Conservation (phyloP, 371 early-diverging fungal genomes). For the Syncephalastrum monosporum region DNA sequence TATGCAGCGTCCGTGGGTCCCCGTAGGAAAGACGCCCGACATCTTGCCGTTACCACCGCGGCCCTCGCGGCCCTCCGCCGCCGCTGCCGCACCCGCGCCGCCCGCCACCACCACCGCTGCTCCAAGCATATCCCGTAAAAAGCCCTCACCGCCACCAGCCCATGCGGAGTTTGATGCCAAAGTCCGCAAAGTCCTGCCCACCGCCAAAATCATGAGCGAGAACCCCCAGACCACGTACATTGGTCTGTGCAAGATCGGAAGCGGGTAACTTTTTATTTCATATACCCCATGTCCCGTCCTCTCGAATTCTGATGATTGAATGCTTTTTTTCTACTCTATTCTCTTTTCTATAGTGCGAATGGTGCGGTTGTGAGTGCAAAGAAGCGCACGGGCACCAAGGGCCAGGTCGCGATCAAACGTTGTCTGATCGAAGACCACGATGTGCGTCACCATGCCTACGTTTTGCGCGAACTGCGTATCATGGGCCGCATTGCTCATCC, state of each 20-base stretch:
- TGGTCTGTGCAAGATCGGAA: constrained; percentile 44
- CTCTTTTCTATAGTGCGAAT: constrained; percentile 23
- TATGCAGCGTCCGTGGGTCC: constrained; percentile 39
- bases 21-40: constrained; percentile 36
- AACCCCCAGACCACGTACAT: constrained; percentile 40
- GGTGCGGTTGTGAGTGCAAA: constrained; percentile 33
- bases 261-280: constrained; percentile 30
- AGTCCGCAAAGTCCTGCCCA: constrained; percentile 44
- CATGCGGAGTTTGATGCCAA: constrained; percentile 48
- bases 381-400: constrained; percentile 20
- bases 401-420: constrained; percentile 50
- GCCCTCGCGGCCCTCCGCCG: constrained; percentile 32
- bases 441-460: constrained; percentile 41
- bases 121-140: no score
- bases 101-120: no score
- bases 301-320: not conserved
- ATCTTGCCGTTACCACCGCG: constrained; percentile 43
- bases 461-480: constrained; percentile 46
- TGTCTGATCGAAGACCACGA: constrained; percentile 51
- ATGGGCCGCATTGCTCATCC: constrained; percentile 46
- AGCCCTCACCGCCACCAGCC: constrained; percentile 9
- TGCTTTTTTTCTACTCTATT: not conserved
- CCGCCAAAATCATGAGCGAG: constrained; percentile 38
- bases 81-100: constrained; percentile 21
- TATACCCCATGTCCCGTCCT: not conserved